Percentiles rank a stretch among this genome's conserved stretches.
Evolutionary conservation across 2,329 filamentous ascomycete genomes (phyloP).

Genomic region (Stylonectria norvegica): DNA sequence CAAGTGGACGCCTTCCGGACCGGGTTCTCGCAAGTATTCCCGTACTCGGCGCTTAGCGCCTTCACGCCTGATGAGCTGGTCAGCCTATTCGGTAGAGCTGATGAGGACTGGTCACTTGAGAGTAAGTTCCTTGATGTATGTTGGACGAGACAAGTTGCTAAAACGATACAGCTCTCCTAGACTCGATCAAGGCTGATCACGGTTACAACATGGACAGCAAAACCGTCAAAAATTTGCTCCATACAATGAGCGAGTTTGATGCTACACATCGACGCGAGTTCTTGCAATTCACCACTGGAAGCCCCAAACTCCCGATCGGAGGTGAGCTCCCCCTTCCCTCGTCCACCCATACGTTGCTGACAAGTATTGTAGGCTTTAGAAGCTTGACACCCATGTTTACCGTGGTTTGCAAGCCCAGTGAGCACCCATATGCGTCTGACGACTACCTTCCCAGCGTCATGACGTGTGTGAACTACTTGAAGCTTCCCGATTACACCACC

Average conservation of each 20-base stretch:
- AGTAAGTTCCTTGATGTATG: slow-evolving; percentile 57
- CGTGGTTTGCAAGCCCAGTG: slow-evolving; percentile 97
- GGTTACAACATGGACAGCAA: slow-evolving; percentile 98
- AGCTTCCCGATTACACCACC: slow-evolving; percentile 88
- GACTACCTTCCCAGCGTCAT: slow-evolving; percentile 99
- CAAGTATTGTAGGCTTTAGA: slow-evolving; percentile 71
- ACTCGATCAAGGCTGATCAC: slow-evolving; percentile 97
- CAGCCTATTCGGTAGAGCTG: slow-evolving; percentile 85
- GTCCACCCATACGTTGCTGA: slow-evolving; percentile 30
- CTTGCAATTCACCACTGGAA: slow-evolving; percentile 95
- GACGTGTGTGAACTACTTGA: slow-evolving; percentile 99
- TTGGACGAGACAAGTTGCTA: slow-evolving; percentile 7
- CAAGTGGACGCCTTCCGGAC: slow-evolving; percentile 88
- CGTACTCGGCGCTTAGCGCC: slow-evolving; percentile 84
- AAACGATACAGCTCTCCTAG: slow-evolving; percentile 71
- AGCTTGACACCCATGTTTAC: slow-evolving; percentile 97
- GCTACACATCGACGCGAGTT: slow-evolving; percentile 80
- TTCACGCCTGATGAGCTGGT: slow-evolving; percentile 96
- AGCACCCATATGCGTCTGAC: slow-evolving; percentile 87
- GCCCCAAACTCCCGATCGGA: slow-evolving; percentile 95
- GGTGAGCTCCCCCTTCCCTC: slow-evolving; percentile 56
- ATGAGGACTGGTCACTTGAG: slow-evolving; percentile 97
- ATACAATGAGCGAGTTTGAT: slow-evolving; percentile 87
- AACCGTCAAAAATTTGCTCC: slow-evolving; percentile 87
- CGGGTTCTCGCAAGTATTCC: slow-evolving; percentile 95